Evolutionary conservation across 768 basidiomycete genomes (phyloP), one percentile per base, ranked within the genome.

Genomic region (Collybia sordida): DNA sequence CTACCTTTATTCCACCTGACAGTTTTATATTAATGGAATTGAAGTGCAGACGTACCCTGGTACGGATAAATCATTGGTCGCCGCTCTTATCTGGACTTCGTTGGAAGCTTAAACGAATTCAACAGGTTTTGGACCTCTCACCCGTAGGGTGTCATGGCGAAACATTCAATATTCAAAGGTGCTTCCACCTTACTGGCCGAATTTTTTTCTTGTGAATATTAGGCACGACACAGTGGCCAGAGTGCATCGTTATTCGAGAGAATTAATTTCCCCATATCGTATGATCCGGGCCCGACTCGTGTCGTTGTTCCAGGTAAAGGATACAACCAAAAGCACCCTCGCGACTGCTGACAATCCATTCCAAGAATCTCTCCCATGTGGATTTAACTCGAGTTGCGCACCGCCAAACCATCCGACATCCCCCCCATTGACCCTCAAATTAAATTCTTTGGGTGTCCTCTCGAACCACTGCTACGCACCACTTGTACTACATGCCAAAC

Each of bases 311-410:
- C 56, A 38, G 42, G 55, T 57, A 31, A 23, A 47, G n/a, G 27
- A 12, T 15, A 17, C 12, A 12, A 15, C 45, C 12, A 27, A 41
- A 15, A 7, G n/a, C 9, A 31, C 31, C 31, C 37, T 27, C 5
- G 3, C n/a, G 21, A 8, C 25, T 39, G 9, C 21, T n/a, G 21
- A 50, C 22, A 23, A 48, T 17, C 7, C 28, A 19, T 1, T 17
- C 21, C 40, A 7, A 60, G 56, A 45, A 8, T 47, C 50, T 5
- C 59, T 57, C 12, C 59, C 57, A 40, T 22, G 51, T 60, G 55
- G 53, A 54, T 31, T 25, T 50, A 52, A 14, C 54, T 45, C 6
- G 45, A 56, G 9, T 54, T 60, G 19, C 57, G 57, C 11, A 42
- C 53, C 9, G 12, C 40, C 11, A 22, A 58, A 18, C 39, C 51